A percentile compares a stretch with the other conserved stretches of the same genome.
These are phyloP conservation scores for Noccaea caerulescens DNA, from an alignment of 345 rosid genomes.

Conservation along the genomic window DNA sequence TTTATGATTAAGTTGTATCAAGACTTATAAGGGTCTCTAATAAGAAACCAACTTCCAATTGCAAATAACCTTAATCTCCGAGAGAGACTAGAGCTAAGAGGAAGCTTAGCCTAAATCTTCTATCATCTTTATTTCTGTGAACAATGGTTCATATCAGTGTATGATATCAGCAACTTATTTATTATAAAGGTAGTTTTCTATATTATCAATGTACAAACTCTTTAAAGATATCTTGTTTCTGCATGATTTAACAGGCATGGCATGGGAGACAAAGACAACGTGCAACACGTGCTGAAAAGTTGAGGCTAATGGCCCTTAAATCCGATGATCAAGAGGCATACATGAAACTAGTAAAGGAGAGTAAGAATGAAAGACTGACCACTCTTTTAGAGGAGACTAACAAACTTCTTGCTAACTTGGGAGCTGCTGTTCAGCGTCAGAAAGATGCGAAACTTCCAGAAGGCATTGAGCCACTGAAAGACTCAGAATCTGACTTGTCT, in stretches of 20 bases:
- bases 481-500: constrained; percentile 67
- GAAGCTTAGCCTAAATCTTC: too few species aligned
- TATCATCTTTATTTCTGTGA: too few species aligned
- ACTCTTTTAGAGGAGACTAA: constrained; percentile 94
- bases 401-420: constrained; percentile 90
- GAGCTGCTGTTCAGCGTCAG: constrained; percentile 99
- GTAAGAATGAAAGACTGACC: constrained; percentile 93
- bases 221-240: background rate
- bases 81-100: too few species aligned
- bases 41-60: too few species aligned
- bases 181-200: background rate
- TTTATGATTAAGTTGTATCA: too few species aligned
- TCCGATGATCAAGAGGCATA: constrained; percentile 99
- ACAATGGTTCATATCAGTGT: too few species aligned
- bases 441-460: constrained; percentile 79
- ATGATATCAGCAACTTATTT: background rate
- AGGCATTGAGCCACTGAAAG: constrained; percentile 67
- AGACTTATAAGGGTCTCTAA: too few species aligned
- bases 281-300: constrained; percentile 94
- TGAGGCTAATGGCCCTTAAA: constrained; percentile 95
- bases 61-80: too few species aligned
- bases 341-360: constrained; percentile 95
- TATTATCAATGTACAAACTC: background rate
- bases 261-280: constrained; percentile 99
- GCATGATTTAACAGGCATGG: constrained; percentile 70